phyloP scores from a whole-genome alignment of 164 flowering plant species.

The Tetracentron sinense region DNA sequence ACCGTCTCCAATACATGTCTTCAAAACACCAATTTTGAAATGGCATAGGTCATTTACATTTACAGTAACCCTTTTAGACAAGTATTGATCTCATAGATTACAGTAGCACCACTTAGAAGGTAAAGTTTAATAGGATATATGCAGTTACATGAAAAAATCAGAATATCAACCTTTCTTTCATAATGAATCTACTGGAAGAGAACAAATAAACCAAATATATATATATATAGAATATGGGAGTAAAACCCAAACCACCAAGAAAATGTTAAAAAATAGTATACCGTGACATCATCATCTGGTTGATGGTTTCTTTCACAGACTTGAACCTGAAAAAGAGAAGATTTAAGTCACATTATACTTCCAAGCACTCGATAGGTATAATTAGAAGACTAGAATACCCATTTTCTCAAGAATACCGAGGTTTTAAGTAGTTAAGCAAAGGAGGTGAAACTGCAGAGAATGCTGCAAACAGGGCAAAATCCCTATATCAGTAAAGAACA shows the following conservation, averaged over 20 bases:
- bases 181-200: too few species aligned
- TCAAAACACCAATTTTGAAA: too few species aligned
- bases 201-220: too few species aligned
- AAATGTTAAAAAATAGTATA: constrained; percentile 34
- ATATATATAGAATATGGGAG: too few species aligned
- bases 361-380: not conserved
- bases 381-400: not conserved
- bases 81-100: not conserved
- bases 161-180: too few species aligned
- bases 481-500: too few species aligned
- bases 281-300: constrained; percentile 82
- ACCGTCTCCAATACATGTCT: too few species aligned
- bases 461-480: not conserved
- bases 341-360: not conserved
- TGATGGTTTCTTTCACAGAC: constrained; percentile 92
- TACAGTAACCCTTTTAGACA: not conserved
- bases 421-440: not conserved
- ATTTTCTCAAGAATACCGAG: not conserved
- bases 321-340: constrained; percentile 55
- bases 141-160: too few species aligned
- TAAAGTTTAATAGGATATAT: too few species aligned
- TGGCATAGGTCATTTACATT: not conserved
- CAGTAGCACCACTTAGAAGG: too few species aligned
- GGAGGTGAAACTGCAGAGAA: not conserved
- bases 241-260: too few species aligned